Conservation (phyloP, 352 stramenopile species). For the Ochromonadaceae sp. region DNA sequence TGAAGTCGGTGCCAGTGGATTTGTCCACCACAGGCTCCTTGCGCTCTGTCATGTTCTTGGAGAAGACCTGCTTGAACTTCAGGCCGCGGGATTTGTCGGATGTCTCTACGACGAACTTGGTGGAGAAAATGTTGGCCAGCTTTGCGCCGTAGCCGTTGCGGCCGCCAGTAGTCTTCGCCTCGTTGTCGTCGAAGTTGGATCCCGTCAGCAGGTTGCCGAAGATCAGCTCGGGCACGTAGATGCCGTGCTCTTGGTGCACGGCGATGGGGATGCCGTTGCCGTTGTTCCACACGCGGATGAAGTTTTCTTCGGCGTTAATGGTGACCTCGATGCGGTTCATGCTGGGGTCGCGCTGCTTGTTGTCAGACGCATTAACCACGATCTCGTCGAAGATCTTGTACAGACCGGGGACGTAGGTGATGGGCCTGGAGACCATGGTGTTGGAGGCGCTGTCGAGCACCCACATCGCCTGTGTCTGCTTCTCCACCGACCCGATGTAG, state of each 20-base stretch:
- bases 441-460: constrained; percentile 74
- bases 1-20: constrained; percentile 69
- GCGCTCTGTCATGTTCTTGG: constrained; percentile 85
- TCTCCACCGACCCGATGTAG: constrained; percentile 93
- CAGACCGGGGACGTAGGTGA: constrained; percentile 65
- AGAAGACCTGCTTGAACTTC: constrained; percentile 85
- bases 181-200: constrained; percentile 96
- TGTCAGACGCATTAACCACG: constrained; percentile 97
- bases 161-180: constrained; percentile 87
- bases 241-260: constrained; percentile 85
- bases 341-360: constrained; percentile 97
- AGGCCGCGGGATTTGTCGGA: constrained; percentile 73
- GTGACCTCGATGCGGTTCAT: constrained; percentile 92
- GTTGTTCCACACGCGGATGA: constrained; percentile 95
- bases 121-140: constrained; percentile 99
- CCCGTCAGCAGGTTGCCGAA: constrained; percentile 94
- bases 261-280: constrained; percentile 90
- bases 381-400: constrained; percentile 99
- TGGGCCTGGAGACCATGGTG: constrained; percentile 73
- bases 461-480: constrained; percentile 83
- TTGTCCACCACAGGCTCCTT: constrained; percentile 59
- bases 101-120: constrained; percentile 94
- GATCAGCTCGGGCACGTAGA: constrained; percentile 96
- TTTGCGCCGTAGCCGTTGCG: constrained; percentile 81
- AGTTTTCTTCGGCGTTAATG: constrained; percentile 70